Conservation (phyloP, 1,139 yeast genomes). For the Suhomyces choctaworum region DNA sequence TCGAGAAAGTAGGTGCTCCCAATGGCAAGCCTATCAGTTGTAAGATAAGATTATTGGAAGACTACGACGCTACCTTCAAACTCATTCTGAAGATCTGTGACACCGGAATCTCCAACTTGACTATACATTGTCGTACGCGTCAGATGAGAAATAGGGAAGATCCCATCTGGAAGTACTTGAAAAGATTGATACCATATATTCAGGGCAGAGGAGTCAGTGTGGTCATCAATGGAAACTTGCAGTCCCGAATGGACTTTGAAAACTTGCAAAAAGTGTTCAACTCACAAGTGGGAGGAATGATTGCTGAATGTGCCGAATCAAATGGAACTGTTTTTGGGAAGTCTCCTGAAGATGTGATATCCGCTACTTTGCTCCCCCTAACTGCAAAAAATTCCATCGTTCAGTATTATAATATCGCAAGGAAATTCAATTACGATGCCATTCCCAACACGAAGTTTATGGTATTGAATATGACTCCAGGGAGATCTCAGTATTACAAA, state of each 20-base stretch:
- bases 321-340: conserved; percentile 74
- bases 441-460: conserved; percentile 80
- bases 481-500: conserved; percentile 65
- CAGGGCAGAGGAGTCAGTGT: conserved; percentile 65
- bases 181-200: conserved; percentile 62
- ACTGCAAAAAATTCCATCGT: conserved; percentile 56
- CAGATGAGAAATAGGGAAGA: conserved; percentile 86
- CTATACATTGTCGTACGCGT: conserved; percentile 88
- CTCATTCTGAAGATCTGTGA: conserved; percentile 64
- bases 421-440: conserved; percentile 22
- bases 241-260: conserved; percentile 54
- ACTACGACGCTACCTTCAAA: conserved; percentile 54
- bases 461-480: conserved; percentile 75
- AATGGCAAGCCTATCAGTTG: conserved; percentile 80
- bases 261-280: conserved; percentile 51
- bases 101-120: conserved; percentile 83
- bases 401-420: conserved; percentile 59
- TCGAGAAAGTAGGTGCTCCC: conserved; percentile 77
- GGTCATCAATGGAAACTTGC: conserved; percentile 78
- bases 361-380: conserved; percentile 32
- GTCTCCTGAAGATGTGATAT: not conserved
- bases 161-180: conserved; percentile 69
- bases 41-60: conserved; percentile 76
- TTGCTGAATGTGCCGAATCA: conserved; percentile 85
- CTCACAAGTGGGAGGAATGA: conserved; percentile 77